Evolutionary conservation across 2,329 filamentous ascomycete species (phyloP).

Genomic region (Ophiostoma sp.): DNA sequence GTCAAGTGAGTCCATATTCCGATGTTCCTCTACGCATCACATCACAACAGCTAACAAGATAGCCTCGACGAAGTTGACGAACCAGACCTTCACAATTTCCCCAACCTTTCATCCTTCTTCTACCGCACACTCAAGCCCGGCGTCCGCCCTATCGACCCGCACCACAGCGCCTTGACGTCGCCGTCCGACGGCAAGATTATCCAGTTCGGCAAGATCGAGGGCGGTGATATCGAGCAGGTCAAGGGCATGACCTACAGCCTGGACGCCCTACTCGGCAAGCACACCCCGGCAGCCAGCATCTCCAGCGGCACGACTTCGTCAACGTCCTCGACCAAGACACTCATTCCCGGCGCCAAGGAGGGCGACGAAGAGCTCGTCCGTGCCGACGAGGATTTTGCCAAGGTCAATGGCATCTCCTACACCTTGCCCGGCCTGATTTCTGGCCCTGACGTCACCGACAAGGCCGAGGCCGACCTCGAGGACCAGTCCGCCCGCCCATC

Average conservation of each 20-base stretch:
- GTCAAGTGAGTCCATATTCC: constrained; percentile 53
- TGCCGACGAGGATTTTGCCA: constrained; percentile 86
- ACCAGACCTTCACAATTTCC: constrained; percentile 80
- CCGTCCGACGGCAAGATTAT: constrained; percentile 87
- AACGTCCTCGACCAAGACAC: neutral
- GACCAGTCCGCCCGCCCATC: constrained; percentile 70
- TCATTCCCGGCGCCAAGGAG: constrained; percentile 19
- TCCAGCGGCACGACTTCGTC: constrained; percentile 31
- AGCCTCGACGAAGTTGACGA: constrained; percentile 82
- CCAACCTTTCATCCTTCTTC: constrained; percentile 94
- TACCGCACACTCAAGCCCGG: constrained; percentile 92
- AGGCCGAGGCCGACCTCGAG: constrained; percentile 48
- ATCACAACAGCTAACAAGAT: constrained; percentile 18
- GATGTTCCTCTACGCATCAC: neutral
- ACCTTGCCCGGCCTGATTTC: constrained; percentile 83
- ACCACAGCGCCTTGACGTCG: constrained; percentile 73
- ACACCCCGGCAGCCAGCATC: constrained; percentile 52
- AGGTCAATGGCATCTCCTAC: constrained; percentile 90
- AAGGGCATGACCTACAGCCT: constrained; percentile 98
- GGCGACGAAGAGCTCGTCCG: constrained; percentile 63
- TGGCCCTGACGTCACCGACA: constrained; percentile 50
- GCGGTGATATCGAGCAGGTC: constrained; percentile 94
- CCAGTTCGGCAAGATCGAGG: constrained; percentile 86
- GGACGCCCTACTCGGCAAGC: constrained; percentile 78
- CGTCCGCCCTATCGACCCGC: constrained; percentile 74